Percentiles rank a stretch among this genome's conserved stretches.
These are phyloP conservation scores for Neofusicoccum sp. DNA, from an alignment of 2,329 filamentous ascomycete species.

Conservation along the genomic window DNA sequence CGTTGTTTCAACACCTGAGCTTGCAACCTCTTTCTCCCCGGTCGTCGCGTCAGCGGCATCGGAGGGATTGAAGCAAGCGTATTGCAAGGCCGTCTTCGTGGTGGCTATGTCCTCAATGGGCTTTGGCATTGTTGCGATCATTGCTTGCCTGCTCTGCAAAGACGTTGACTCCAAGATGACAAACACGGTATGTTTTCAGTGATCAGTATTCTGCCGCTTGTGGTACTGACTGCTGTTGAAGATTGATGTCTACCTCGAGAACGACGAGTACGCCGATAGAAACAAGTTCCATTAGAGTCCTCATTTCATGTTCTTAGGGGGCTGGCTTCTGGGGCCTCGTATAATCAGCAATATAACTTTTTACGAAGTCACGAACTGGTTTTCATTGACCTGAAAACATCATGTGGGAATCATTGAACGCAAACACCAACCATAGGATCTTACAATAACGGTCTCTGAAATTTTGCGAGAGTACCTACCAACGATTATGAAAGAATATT, in stretches of 20 bases:
- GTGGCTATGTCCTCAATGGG: conserved; percentile 24
- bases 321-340: too few relatives aligned
- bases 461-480: too few relatives aligned
- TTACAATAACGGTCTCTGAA: too few relatives aligned
- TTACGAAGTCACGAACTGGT: too few relatives aligned
- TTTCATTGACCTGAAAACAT: too few relatives aligned
- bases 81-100: conserved; percentile 21
- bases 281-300: not conserved
- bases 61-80: conserved; percentile 26
- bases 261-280: not conserved
- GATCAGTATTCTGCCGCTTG: not conserved
- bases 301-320: too few relatives aligned
- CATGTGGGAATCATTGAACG: too few relatives aligned
- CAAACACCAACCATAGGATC: too few relatives aligned
- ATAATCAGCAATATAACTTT: too few relatives aligned
- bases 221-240: not conserved
- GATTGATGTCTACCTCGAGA: conserved; percentile 9
- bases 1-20: not conserved
- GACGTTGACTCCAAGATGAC: conserved; percentile 8
- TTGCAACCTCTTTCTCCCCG: not conserved
- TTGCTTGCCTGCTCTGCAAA: conserved; percentile 23
- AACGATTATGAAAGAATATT: too few relatives aligned
- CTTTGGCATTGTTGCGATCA: conserved; percentile 23
- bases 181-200: not conserved
- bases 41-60: conserved; percentile 25